Evolutionary conservation across 2,329 filamentous ascomycete genomes (phyloP).

Genomic region (Pyrenophora seminiperda): DNA sequence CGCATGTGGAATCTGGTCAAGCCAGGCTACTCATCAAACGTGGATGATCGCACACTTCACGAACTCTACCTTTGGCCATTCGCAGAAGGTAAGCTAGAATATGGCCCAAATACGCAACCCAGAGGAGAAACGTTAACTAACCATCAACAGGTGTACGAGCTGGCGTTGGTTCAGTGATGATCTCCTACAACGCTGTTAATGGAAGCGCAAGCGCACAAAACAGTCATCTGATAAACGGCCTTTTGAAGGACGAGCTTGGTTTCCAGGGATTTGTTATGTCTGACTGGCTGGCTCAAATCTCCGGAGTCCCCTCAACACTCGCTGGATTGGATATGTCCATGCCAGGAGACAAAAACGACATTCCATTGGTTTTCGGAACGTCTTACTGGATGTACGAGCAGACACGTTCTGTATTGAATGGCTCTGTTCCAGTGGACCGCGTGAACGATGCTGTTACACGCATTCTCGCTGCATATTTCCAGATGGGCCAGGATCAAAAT

Average conservation of each 20-base stretch:
- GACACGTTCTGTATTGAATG: conserved; percentile 77
- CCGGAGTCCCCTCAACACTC: conserved; percentile 77
- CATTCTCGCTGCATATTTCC: conserved; percentile 87
- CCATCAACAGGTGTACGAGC: conserved; percentile 61
- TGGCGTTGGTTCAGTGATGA: conserved; percentile 83
- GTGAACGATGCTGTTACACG: conserved; percentile 88
- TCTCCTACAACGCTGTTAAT: conserved; percentile 67
- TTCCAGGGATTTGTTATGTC: conserved; percentile 75
- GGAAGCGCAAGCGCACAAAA: conserved; percentile 69
- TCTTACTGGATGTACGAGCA: conserved; percentile 72
- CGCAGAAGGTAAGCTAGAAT: conserved; percentile 59
- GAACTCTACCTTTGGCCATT: conserved; percentile 89
- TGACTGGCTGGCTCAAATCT: conserved; percentile 85
- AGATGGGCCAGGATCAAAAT: conserved; percentile 47
- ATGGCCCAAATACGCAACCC: too few species aligned
- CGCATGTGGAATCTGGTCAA: conserved; percentile 50
- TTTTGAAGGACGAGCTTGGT: conserved; percentile 85
- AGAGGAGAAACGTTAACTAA: background rate
- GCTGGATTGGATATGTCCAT: conserved; percentile 84
- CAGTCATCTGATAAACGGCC: conserved; percentile 77
- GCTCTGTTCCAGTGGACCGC: conserved; percentile 78
- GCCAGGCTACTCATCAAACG: conserved; percentile 59
- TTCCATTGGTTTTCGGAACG: conserved; percentile 52
- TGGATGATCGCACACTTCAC: conserved; percentile 76
- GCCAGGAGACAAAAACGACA: conserved; percentile 69